Evolutionary conservation across 1,139 yeast species (phyloP).

Genomic region (Lodderomyces theae): DNA sequence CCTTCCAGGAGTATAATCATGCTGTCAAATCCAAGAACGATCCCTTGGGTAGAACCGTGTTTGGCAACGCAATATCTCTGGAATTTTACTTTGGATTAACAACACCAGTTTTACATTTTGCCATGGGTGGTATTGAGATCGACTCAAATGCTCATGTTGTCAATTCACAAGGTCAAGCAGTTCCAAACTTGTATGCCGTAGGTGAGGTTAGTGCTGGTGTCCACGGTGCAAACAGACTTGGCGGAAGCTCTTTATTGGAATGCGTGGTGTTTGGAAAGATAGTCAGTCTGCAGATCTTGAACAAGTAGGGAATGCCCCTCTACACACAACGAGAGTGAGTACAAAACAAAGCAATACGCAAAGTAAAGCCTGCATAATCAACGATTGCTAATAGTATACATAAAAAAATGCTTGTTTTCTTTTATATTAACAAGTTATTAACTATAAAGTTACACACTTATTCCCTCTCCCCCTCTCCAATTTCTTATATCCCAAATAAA

Average conservation of each 20-base stretch:
- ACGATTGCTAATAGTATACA: not conserved
- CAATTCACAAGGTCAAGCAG: slow-evolving; percentile 15
- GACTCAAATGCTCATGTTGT: slow-evolving; percentile 27
- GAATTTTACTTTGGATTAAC: slow-evolving; percentile 29
- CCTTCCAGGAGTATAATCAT: slow-evolving; percentile 12
- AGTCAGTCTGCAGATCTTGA: slow-evolving; percentile 13
- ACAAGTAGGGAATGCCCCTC: not conserved
- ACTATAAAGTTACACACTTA: slow-evolving; percentile 10
- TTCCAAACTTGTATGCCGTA: slow-evolving; percentile 31
- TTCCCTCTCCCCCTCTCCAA: not conserved
- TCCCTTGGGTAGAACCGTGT: slow-evolving; percentile 20
- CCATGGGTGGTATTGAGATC: slow-evolving; percentile 41
- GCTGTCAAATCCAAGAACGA: slow-evolving; percentile 14
- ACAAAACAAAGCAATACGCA: too few species aligned
- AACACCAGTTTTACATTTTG: slow-evolving; percentile 39
- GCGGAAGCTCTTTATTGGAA: slow-evolving; percentile 38
- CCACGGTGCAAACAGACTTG: slow-evolving; percentile 39
- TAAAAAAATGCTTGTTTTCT: slow-evolving; percentile 8
- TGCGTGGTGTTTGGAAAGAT: slow-evolving; percentile 38
- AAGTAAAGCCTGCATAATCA: too few species aligned
- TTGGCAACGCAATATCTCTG: slow-evolving; percentile 20
- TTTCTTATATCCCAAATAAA: not conserved
- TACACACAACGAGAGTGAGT: too few species aligned
- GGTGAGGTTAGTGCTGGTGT: slow-evolving; percentile 43
- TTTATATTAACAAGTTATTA: slow-evolving; percentile 12